These are phyloP conservation scores for Musa schizocarpa DNA, from an alignment of 176 grass and related monocot genomes.

Conservation along the genomic window DNA sequence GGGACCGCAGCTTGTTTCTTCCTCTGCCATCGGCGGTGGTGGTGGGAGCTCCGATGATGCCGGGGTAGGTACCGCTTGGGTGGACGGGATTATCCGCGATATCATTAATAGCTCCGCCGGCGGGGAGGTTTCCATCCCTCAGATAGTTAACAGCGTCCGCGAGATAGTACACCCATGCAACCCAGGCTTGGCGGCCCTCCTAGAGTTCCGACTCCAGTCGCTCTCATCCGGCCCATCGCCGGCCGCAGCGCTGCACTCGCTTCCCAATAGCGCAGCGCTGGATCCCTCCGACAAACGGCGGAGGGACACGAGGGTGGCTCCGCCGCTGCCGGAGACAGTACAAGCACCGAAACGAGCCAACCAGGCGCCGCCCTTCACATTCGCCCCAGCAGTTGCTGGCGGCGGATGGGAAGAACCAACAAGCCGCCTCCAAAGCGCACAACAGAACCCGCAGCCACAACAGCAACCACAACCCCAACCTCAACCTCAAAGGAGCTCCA, in stretches of 20 bases:
- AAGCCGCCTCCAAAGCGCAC: neutral
- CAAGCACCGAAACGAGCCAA: constrained; percentile 7
- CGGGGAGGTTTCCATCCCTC: constrained; percentile 50
- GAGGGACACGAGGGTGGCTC: constrained; percentile 11
- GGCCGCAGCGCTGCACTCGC: neutral
- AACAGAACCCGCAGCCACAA: neutral
- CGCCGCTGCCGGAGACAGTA: constrained; percentile 14
- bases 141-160: constrained; percentile 86
- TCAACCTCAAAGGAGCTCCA: neutral
- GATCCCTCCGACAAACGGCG: constrained; percentile 20
- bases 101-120: constrained; percentile 53
- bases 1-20: neutral
- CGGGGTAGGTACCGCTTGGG: constrained; percentile 39
- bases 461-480: neutral
- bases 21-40: constrained; percentile 9
- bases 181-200: constrained; percentile 61
- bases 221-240: constrained; percentile 31
- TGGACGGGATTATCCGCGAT: constrained; percentile 84
- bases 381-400: neutral
- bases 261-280: neutral
- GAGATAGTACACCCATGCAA: constrained; percentile 94
- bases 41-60: neutral
- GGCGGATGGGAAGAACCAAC: neutral
- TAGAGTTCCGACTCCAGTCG: constrained; percentile 72
- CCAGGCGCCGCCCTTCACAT: neutral